Evolutionary conservation across 345 rosid genomes (phyloP).

Genomic region (Murraya paniculata): DNA sequence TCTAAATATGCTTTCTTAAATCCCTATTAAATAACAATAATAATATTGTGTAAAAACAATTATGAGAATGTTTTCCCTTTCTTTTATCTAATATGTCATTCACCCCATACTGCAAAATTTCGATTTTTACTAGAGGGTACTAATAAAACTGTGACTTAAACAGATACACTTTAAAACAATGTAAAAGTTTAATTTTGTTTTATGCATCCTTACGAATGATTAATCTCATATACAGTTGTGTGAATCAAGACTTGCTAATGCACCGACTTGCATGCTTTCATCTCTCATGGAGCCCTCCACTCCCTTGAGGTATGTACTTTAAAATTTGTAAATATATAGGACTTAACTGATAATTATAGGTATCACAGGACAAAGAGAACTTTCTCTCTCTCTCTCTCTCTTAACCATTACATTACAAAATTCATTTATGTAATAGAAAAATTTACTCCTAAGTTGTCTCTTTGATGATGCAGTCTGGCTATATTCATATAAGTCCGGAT

Average conservation of each 20-base stretch:
- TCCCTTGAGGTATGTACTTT: not conserved
- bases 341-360: not conserved
- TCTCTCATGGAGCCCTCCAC: not conserved
- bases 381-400: no score
- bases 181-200: conserved; percentile 12
- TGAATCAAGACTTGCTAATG: not conserved
- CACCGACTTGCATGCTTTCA: no score
- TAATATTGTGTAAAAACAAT: not conserved
- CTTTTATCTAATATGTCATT: no score
- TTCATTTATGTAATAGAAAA: no score
- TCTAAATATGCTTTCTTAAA: no score
- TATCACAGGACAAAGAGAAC: not conserved
- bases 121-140: no score
- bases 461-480: no score
- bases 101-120: not conserved
- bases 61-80: not conserved
- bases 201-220: not conserved
- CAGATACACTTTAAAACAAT: not conserved
- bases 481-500: no score
- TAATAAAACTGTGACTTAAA: not conserved
- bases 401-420: no score
- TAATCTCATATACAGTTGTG: not conserved
- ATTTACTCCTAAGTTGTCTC: no score
- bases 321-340: not conserved
- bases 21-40: not conserved